Conservation (phyloP, 169 alveolate species). For the Plasmodium malariae region DNA sequence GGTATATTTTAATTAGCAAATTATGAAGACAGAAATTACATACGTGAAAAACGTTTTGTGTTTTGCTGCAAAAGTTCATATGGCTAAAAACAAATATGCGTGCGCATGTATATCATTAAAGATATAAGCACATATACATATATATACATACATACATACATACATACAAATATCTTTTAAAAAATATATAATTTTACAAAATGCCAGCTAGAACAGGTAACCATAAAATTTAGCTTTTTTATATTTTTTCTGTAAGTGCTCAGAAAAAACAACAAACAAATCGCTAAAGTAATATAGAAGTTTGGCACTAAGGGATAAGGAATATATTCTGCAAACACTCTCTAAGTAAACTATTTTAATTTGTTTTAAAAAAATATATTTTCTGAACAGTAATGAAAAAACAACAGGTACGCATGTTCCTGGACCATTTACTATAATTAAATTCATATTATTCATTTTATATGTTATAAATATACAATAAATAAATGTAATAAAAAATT, state of each 20-base stretch:
- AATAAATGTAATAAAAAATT: slow-evolving; percentile 37
- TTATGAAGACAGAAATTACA: no score
- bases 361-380: slow-evolving; percentile 60
- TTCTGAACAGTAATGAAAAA: slow-evolving; percentile 53
- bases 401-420: slow-evolving; percentile 74
- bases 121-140: no score
- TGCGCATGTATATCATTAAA: no score
- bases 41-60: no score
- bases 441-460: slow-evolving; percentile 51
- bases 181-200: no score
- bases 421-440: slow-evolving; percentile 63
- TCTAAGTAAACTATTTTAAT: slow-evolving; percentile 62
- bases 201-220: slow-evolving; percentile 32
- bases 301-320: slow-evolving; percentile 56
- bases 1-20: no score
- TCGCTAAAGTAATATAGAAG: slow-evolving; percentile 51
- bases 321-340: slow-evolving; percentile 66
- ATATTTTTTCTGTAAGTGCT: slow-evolving; percentile 54
- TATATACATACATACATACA: no score
- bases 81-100: no score
- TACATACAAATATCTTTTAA: no score
- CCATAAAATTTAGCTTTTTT: slow-evolving; percentile 70
- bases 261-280: slow-evolving; percentile 71
- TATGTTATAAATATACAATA: slow-evolving; percentile 71
- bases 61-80: no score